Evolutionary conservation across 2,329 filamentous ascomycete genomes (phyloP).

Genomic region (Trichoderma arundinaceum): DNA sequence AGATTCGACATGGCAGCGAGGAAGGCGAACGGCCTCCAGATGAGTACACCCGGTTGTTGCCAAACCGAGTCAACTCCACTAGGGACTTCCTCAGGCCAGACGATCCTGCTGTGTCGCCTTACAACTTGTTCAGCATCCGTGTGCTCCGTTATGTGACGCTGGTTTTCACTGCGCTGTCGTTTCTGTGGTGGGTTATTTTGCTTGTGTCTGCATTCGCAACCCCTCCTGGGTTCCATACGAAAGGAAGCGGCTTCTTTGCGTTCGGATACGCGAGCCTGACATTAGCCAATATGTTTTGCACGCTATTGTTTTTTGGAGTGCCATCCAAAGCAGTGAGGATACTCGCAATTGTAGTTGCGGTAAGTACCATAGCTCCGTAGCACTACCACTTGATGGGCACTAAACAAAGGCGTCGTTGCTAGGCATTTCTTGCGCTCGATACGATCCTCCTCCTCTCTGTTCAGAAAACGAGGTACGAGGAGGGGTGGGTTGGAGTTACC

Average conservation of each 20-base stretch:
- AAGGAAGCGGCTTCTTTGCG: slow-evolving; percentile 90
- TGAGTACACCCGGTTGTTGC: slow-evolving; percentile 70
- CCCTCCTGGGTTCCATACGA: slow-evolving; percentile 81
- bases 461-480: slow-evolving; percentile 75
- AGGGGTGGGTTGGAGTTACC: slow-evolving; percentile 88
- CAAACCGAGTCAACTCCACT: slow-evolving; percentile 64
- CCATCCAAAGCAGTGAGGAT: slow-evolving; percentile 82
- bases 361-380: slow-evolving; percentile 32
- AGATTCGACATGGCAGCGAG: slow-evolving; percentile 4
- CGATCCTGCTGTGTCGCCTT: slow-evolving; percentile 73
- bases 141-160: slow-evolving; percentile 79
- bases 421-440: slow-evolving; percentile 59
- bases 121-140: slow-evolving; percentile 92
- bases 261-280: slow-evolving; percentile 84
- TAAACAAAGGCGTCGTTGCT: slow-evolving; percentile 19
- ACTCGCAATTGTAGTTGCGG: slow-evolving; percentile 69
- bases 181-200: slow-evolving; percentile 91
- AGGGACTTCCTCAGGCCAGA: slow-evolving; percentile 48
- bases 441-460: slow-evolving; percentile 81
- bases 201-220: slow-evolving; percentile 92
- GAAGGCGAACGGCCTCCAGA: slow-evolving; percentile 45
- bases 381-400: slow-evolving; percentile 58
- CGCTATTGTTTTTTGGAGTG: slow-evolving; percentile 83
- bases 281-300: slow-evolving; percentile 74
- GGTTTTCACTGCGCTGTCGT: slow-evolving; percentile 73